Conservation (phyloP, 1,284 basidiomycete species). For the Trichosporon sp. region DNA sequence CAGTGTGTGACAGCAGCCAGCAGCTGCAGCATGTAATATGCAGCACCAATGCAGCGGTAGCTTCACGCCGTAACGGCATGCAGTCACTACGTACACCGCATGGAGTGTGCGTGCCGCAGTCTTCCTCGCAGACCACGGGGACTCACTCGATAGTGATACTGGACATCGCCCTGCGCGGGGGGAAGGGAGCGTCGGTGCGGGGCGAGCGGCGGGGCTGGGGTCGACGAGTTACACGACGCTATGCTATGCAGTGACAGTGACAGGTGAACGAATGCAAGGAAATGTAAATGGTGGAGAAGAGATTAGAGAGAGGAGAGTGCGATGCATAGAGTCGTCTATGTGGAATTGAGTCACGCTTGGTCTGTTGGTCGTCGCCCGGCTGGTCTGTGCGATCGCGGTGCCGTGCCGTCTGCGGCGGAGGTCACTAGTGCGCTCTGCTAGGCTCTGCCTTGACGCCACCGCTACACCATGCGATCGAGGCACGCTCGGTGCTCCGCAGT, state of each 20-base stretch:
- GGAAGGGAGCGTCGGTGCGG: not conserved
- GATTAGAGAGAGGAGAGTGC: not conserved
- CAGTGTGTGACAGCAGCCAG: not conserved
- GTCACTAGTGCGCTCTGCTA: not conserved
- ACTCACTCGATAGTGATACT: constrained; percentile 17
- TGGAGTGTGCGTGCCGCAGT: not conserved
- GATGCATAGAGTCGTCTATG: not conserved
- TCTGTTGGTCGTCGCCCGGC: too few species aligned
- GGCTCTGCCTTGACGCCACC: too few species aligned
- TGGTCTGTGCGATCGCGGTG: not conserved
- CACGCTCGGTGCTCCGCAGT: not conserved
- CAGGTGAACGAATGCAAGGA: not conserved
- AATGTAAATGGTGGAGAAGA: not conserved
- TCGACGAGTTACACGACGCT: not conserved
- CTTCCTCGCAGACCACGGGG: not conserved
- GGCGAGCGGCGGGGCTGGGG: too few species aligned
- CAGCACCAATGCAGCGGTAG: not conserved
- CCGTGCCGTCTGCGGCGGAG: not conserved
- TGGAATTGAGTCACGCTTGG: constrained; percentile 4
- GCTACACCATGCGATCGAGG: not conserved
- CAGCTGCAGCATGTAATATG: not conserved
- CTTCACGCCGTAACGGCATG: not conserved
- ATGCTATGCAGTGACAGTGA: not conserved
- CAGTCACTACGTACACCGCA: not conserved
- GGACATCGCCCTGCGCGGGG: constrained; percentile 9